These are phyloP conservation scores for Cladophialophora chaetospira DNA, from an alignment of 2,329 filamentous ascomycete genomes.

Conservation along the genomic window DNA sequence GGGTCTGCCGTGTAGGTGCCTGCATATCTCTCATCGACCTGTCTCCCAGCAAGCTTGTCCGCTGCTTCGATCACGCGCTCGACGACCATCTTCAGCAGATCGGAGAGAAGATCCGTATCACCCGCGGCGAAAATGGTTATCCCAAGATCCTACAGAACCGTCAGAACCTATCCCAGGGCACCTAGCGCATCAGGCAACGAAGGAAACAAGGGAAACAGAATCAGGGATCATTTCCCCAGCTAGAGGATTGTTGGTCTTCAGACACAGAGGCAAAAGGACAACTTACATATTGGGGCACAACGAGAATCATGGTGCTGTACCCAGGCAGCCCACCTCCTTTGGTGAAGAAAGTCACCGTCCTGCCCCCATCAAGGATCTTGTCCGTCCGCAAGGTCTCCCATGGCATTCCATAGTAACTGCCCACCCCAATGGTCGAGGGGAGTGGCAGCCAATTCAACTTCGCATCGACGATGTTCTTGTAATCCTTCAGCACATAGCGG, in stretches of 20 bases:
- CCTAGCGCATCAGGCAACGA: no score
- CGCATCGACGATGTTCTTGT: slow-evolving; percentile 41
- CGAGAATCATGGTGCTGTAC: slow-evolving; percentile 44
- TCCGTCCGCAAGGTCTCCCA: slow-evolving; percentile 52
- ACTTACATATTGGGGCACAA: slow-evolving; percentile 49
- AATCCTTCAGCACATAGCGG: slow-evolving; percentile 45
- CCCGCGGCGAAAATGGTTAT: slow-evolving; percentile 44
- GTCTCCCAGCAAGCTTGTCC: slow-evolving; percentile 22
- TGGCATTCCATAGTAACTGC: slow-evolving; percentile 50
- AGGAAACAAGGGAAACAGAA: no score
- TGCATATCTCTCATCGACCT: slow-evolving; percentile 21
- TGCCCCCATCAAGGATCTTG: slow-evolving; percentile 40
- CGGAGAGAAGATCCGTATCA: slow-evolving; percentile 13
- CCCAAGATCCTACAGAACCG: no score
- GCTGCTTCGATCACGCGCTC: slow-evolving; percentile 30
- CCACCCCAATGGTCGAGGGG: slow-evolving; percentile 40
- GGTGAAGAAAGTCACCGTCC: slow-evolving; percentile 48
- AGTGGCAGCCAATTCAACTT: slow-evolving; percentile 48
- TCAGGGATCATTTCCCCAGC: no score
- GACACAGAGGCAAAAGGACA: no score
- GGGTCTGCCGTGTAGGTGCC: slow-evolving; percentile 1
- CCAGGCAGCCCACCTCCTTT: slow-evolving; percentile 49
- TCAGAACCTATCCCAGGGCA: no score
- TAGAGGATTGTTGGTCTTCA: no score
- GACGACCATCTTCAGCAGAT: slow-evolving; percentile 23